Percentiles rank a stretch among this genome's conserved stretches.
Conservation (phyloP, 352 stramenopile genomes). For the Phytophthora sansomeana region DNA sequence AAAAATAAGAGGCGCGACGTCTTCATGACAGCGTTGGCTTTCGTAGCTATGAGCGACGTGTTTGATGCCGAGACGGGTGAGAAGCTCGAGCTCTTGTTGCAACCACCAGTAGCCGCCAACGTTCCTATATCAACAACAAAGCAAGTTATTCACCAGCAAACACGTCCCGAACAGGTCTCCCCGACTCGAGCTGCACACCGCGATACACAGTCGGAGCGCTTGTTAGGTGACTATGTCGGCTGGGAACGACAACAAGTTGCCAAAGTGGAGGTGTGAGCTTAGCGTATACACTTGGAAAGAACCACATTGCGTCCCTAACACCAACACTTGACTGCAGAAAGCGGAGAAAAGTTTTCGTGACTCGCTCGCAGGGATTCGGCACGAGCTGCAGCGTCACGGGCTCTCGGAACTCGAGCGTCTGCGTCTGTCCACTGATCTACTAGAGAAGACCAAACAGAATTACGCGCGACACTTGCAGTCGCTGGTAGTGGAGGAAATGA, state of each 20-base stretch:
- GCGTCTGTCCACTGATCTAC: constrained; percentile 55
- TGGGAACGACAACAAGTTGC: constrained; percentile 60
- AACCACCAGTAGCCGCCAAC: background rate
- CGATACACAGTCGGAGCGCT: constrained; percentile 66
- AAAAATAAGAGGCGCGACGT: constrained; percentile 32
- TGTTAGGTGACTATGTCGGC: constrained; percentile 54
- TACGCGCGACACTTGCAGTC: constrained; percentile 64
- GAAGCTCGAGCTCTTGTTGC: constrained; percentile 45
- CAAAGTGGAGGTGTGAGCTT: constrained; percentile 51
- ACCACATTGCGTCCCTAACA: background rate
- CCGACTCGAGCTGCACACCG: constrained; percentile 34
- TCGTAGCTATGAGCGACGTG: constrained; percentile 34
- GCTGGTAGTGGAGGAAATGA: constrained; percentile 67
- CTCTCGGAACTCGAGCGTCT: constrained; percentile 45
- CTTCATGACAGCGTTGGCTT: background rate
- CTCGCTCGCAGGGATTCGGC: constrained; percentile 59
- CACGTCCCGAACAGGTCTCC: background rate
- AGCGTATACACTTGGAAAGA: background rate
- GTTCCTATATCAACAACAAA: background rate
- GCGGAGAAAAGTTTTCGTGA: constrained; percentile 52
- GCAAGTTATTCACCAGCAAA: background rate
- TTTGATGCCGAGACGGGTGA: constrained; percentile 79
- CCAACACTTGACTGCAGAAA: constrained; percentile 42
- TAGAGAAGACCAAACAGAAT: constrained; percentile 70
- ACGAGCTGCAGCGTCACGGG: constrained; percentile 54